Conservation (phyloP, 768 basidiomycete genomes). For the Russula dissimulans region DNA sequence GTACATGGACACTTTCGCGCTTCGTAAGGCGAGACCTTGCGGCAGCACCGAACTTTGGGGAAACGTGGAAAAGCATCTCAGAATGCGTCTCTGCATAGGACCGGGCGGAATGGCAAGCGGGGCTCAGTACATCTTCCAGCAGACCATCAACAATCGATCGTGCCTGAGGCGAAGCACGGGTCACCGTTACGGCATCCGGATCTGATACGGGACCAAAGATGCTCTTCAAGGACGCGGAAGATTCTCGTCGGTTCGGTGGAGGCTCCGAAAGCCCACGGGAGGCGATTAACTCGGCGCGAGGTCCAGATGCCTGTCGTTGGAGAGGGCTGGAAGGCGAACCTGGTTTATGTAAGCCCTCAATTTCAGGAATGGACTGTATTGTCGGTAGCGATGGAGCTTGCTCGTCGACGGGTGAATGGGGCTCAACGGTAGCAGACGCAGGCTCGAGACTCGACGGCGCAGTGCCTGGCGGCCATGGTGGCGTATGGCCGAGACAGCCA, state of each 20-base stretch:
- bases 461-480: constrained; percentile 44
- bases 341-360: constrained; percentile 17
- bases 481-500: constrained; percentile 37
- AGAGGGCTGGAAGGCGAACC: constrained; percentile 1
- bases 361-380: constrained; percentile 26
- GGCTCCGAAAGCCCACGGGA: constrained; percentile 6
- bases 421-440: constrained; percentile 19
- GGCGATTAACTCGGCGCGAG: constrained; percentile 1
- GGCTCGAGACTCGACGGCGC: constrained; percentile 53
- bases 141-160: constrained; percentile 69
- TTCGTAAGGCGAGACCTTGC: constrained; percentile 49
- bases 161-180: constrained; percentile 56
- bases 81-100: constrained; percentile 53
- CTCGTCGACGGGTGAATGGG: constrained; percentile 3
- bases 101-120: constrained; percentile 58
- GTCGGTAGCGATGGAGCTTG: constrained; percentile 23
- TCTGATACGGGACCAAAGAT: constrained; percentile 45
- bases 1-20: constrained; percentile 63
- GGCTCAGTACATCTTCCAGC: constrained; percentile 74
- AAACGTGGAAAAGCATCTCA: constrained; percentile 52
- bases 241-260: constrained; percentile 40
- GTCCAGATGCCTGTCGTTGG: neutral
- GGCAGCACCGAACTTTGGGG: constrained; percentile 49
- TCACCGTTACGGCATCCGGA: constrained; percentile 51
- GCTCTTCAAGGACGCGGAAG: constrained; percentile 52